Conservation (phyloP, 2,329 filamentous ascomycete species). For the Colletotrichum scovillei region DNA sequence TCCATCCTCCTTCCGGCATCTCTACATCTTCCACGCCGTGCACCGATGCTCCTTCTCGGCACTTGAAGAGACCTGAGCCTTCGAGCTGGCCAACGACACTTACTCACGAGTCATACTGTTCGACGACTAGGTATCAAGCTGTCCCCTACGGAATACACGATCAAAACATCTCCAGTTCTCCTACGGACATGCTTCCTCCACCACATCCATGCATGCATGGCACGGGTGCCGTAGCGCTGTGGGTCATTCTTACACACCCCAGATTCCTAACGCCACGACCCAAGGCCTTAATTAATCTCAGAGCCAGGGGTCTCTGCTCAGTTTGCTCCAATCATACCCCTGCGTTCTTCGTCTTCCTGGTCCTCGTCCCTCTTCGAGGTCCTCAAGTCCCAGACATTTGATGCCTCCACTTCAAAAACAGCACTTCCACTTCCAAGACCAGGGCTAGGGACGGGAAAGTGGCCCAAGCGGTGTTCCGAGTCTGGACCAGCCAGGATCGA, state of each 20-base stretch:
- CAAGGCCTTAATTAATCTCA: slow-evolving; percentile 27
- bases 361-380: slow-evolving; percentile 6
- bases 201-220: not conserved
- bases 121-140: not conserved
- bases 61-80: not conserved
- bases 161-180: not conserved
- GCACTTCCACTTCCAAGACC: not conserved
- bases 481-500: not conserved
- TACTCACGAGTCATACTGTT: not conserved
- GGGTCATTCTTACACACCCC: slow-evolving; percentile 22
- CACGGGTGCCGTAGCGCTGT: not conserved
- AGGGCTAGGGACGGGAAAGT: slow-evolving; percentile 4
- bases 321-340: slow-evolving; percentile 19
- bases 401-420: not conserved
- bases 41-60: not conserved
- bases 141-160: not conserved
- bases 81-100: not conserved
- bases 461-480: not conserved
- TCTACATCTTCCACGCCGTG: not conserved
- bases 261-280: slow-evolving; percentile 30
- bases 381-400: not conserved
- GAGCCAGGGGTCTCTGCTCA: slow-evolving; percentile 11
- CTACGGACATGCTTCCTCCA: not conserved
- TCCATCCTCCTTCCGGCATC: not conserved
- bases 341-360: not conserved